Conservation (phyloP, 306 rosid species). For the Adenanthera pavonina region DNA sequence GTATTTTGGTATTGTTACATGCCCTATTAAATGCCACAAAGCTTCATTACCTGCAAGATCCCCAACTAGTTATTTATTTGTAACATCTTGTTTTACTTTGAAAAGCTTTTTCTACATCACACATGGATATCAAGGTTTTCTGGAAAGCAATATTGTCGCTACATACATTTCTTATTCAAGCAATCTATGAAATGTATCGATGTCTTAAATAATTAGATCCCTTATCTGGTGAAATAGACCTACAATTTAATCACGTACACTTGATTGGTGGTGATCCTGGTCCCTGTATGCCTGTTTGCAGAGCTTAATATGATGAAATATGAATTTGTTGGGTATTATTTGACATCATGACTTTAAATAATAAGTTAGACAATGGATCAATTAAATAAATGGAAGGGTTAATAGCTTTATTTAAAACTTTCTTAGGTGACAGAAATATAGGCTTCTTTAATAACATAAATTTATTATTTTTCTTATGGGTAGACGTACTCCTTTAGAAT, state of each 20-base stretch:
- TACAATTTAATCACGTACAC: neutral
- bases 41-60: no score
- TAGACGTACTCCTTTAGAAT: neutral
- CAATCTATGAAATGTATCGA: neutral
- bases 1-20: neutral
- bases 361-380: neutral
- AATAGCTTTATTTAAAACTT: neutral
- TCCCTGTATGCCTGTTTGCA: neutral
- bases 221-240: neutral
- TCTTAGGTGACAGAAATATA: neutral
- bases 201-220: neutral
- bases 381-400: neutral
- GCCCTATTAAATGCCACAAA: no score
- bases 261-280: neutral
- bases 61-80: no score
- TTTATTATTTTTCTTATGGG: neutral
- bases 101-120: neutral
- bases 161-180: neutral
- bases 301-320: neutral
- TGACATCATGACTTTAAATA: neutral
- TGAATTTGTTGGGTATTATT: neutral
- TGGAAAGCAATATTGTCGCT: neutral
- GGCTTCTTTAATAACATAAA: neutral
- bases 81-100: no score
- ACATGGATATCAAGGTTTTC: neutral